phyloP scores from a whole-genome alignment of 768 basidiomycete genomes.

The Kondoa malvinella region DNA sequence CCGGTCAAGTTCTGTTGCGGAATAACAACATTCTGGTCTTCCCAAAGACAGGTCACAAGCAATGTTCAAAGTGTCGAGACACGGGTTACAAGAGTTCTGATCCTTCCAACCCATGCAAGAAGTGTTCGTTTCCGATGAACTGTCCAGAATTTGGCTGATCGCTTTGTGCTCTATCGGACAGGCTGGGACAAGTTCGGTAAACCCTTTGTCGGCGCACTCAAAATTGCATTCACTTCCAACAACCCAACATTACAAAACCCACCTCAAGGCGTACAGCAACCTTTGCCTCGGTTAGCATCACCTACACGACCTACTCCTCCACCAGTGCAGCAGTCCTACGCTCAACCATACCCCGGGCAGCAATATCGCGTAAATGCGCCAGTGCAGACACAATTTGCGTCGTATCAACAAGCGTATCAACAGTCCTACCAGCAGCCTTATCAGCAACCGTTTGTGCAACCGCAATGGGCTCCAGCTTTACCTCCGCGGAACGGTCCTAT shows the following conservation, averaged over 20 bases:
- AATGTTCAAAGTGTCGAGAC: slow-evolving; percentile 43
- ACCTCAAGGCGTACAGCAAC: not conserved
- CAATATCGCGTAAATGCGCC: too few species aligned
- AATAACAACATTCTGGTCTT: slow-evolving; percentile 52
- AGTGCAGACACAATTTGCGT: too few species aligned
- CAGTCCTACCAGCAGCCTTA: not conserved
- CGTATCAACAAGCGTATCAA: too few species aligned
- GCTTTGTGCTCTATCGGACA: not conserved
- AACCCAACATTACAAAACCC: not conserved
- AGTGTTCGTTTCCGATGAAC: slow-evolving; percentile 35
- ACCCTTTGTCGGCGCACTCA: slow-evolving; percentile 45
- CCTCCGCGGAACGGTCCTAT: not conserved
- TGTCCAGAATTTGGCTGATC: not conserved
- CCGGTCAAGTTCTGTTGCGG: slow-evolving; percentile 51
- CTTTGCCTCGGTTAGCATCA: not conserved
- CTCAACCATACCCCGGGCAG: not conserved
- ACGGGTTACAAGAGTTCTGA: slow-evolving; percentile 56
- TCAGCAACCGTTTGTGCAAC: not conserved
- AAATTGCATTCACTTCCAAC: not conserved
- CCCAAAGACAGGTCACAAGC: slow-evolving; percentile 33
- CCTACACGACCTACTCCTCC: too few species aligned
- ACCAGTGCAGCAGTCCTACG: not conserved
- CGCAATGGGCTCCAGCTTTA: not conserved
- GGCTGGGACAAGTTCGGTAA: slow-evolving; percentile 51
- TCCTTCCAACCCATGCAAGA: slow-evolving; percentile 47